These are phyloP conservation scores for Sideroxylon spinosum DNA, from an alignment of 179 eudicot species.

Conservation along the genomic window DNA sequence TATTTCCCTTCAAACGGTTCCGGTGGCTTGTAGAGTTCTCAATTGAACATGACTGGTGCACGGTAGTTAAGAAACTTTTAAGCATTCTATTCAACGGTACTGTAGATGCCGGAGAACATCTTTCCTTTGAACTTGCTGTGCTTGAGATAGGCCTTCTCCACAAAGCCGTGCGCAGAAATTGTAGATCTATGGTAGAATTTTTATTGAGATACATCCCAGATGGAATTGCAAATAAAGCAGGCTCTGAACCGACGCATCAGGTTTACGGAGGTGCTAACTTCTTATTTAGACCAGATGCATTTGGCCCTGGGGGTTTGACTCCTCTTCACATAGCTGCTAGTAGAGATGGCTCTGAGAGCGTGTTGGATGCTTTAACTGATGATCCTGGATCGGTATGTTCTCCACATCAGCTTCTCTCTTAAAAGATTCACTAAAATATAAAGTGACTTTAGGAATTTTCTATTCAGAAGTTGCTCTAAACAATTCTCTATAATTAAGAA, in stretches of 20 bases:
- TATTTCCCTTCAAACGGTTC: conserved; percentile 60
- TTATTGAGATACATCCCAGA: conserved; percentile 46
- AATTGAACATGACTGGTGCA: conserved; percentile 71
- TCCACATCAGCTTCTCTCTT: background rate
- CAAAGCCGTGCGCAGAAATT: conserved; percentile 61
- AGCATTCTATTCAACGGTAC: conserved; percentile 46
- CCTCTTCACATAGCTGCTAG: conserved; percentile 84
- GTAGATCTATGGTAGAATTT: conserved; percentile 57
- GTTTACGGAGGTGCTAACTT: conserved; percentile 22
- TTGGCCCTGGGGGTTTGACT: conserved; percentile 78
- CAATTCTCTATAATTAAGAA: too few relatives aligned
- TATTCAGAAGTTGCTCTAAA: too few relatives aligned
- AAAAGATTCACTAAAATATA: too few relatives aligned
- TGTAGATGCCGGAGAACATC: conserved; percentile 44
- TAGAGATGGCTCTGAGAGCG: conserved; percentile 47
- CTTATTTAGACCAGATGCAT: conserved; percentile 68
- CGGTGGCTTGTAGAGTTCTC: conserved; percentile 72
- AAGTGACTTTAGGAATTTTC: too few relatives aligned
- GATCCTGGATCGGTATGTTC: conserved; percentile 76
- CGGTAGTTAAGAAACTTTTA: conserved; percentile 69
- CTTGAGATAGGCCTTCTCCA: conserved; percentile 65
- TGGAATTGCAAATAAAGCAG: conserved; percentile 20
- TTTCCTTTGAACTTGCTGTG: conserved; percentile 44
- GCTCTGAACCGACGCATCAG: conserved; percentile 20
- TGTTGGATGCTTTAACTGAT: conserved; percentile 76